phyloP scores from a whole-genome alignment of 345 rosid species.

The Hibiscus syriacus region DNA sequence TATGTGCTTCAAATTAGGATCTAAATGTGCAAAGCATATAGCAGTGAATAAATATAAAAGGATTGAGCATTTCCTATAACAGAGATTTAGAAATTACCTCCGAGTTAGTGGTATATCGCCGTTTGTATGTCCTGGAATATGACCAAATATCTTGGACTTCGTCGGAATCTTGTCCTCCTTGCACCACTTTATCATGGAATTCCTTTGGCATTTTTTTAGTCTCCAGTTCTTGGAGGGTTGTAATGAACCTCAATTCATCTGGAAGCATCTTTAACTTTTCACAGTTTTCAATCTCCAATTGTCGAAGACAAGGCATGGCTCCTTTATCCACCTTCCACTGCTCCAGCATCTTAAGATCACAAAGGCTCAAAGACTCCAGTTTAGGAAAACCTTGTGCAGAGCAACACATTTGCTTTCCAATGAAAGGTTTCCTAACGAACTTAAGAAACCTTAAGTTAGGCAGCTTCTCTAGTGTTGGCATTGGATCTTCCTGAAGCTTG shows the following conservation, averaged over 20 bases:
- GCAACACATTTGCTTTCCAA: conserved; percentile 1
- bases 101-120: too few relatives aligned
- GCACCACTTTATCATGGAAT: too few relatives aligned
- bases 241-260: conserved; percentile 14
- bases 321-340: conserved; percentile 12
- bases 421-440: neutral
- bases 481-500: neutral
- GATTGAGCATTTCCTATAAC: too few relatives aligned
- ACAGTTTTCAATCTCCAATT: conserved; percentile 12
- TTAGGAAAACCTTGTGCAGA: conserved; percentile 16
- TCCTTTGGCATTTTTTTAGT: too few relatives aligned
- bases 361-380: conserved; percentile 8
- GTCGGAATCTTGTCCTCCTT: too few relatives aligned
- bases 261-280: conserved; percentile 15
- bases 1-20: too few relatives aligned
- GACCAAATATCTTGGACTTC: conserved; percentile 32
- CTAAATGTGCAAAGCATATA: too few relatives aligned
- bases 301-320: neutral
- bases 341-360: neutral
- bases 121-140: too few relatives aligned
- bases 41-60: too few relatives aligned
- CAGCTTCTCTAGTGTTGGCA: conserved; percentile 1
- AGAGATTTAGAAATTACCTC: too few relatives aligned
- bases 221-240: too few relatives aligned
- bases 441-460: neutral